Percentiles rank a stretch among this genome's conserved stretches.
Evolutionary conservation across 768 basidiomycete genomes (phyloP).

Genomic region (Boletus sensibilis): DNA sequence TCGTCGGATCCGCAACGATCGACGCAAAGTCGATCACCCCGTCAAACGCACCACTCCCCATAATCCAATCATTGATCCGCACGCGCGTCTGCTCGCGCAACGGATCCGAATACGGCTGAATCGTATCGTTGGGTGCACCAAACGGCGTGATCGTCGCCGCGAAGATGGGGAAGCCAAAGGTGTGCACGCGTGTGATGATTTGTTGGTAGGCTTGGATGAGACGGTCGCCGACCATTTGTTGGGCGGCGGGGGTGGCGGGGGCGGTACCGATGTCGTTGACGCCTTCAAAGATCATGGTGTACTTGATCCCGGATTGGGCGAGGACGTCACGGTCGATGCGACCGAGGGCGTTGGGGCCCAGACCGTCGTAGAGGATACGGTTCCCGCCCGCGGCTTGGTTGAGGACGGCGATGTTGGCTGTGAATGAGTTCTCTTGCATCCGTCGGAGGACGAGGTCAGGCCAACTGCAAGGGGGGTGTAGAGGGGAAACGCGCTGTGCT

Average conservation of each 20-base stretch:
- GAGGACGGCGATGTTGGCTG: not conserved
- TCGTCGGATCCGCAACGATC: slow-evolving; percentile 8
- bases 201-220: slow-evolving; percentile 7
- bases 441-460: not conserved
- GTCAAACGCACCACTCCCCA: not conserved
- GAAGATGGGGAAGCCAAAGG: slow-evolving; percentile 4
- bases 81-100: slow-evolving; percentile 1
- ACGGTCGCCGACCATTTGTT: not conserved
- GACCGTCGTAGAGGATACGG: not conserved
- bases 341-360: not conserved
- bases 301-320: slow-evolving; percentile 6
- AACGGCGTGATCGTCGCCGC: slow-evolving; percentile 4
- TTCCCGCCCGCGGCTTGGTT: not conserved
- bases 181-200: not conserved
- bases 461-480: not conserved
- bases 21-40: slow-evolving; percentile 8
- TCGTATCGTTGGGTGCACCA: not conserved
- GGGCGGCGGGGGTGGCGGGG: not conserved
- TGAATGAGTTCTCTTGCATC: not conserved
- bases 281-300: slow-evolving; percentile 5
- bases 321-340: not conserved
- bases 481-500: not conserved
- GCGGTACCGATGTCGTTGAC: slow-evolving; percentile 11
- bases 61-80: slow-evolving; percentile 2
- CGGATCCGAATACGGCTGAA: slow-evolving; percentile 1